Conservation (phyloP, 305 asterid genomes). For the Fraxinus velutina region DNA sequence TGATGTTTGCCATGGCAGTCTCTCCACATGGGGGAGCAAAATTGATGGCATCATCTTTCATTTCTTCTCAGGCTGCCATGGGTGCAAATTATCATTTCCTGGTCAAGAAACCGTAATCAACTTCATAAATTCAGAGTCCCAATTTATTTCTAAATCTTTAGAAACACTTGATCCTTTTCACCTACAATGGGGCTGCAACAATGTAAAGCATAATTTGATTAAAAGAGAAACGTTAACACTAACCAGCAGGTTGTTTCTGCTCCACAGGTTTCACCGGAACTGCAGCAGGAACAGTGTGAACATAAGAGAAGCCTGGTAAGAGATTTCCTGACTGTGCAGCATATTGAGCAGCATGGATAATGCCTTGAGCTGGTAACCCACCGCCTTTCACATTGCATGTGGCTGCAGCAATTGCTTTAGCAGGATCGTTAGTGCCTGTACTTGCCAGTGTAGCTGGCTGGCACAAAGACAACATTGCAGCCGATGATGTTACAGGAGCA, state of each 20-base stretch:
- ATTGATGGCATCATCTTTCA: constrained; percentile 33
- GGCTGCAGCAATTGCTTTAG: constrained; percentile 82
- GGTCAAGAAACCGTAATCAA: constrained; percentile 44
- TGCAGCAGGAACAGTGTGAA: constrained; percentile 63
- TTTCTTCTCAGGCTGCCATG: constrained; percentile 97
- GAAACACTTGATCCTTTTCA: background rate
- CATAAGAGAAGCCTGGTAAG: constrained; percentile 61
- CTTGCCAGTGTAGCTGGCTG: constrained; percentile 43
- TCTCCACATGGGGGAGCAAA: background rate
- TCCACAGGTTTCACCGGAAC: constrained; percentile 73
- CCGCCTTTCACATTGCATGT: constrained; percentile 62
- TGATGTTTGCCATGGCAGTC: background rate
- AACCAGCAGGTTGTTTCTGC: constrained; percentile 87
- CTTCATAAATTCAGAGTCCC: constrained; percentile 33
- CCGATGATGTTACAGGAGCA: constrained; percentile 35
- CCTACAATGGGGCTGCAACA: constrained; percentile 21
- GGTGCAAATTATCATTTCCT: constrained; percentile 79
- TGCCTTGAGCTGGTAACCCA: constrained; percentile 44
- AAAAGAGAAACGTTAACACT: constrained; percentile 25
- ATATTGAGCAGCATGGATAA: constrained; percentile 55
- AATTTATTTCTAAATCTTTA: background rate
- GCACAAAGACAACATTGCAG: constrained; percentile 49
- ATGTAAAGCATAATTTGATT: background rate
- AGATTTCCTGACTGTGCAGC: constrained; percentile 53
- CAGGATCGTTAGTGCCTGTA: constrained; percentile 69